Percentiles rank a stretch among this genome's conserved stretches.
Evolutionary conservation across 306 rosid species (phyloP).

Genomic region (Casuarina glauca): DNA sequence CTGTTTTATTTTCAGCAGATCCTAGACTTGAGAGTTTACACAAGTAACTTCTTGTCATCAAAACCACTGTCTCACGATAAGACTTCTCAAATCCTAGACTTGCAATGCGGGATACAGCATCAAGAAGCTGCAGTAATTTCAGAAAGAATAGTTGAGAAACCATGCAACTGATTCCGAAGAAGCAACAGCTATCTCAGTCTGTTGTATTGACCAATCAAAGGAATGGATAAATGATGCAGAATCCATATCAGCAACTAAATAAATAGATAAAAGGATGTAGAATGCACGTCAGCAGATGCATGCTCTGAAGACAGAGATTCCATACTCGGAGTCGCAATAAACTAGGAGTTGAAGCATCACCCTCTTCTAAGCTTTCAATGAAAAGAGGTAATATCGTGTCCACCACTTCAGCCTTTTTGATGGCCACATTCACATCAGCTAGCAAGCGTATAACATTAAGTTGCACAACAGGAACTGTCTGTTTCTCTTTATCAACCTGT

Average conservation of each 20-base stretch:
- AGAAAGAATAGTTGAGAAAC: conserved; percentile 27
- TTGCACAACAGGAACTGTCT: conserved; percentile 74
- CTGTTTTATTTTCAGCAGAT: conserved; percentile 88
- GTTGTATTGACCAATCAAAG: neutral
- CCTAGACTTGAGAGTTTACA: conserved; percentile 84
- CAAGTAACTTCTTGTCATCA: conserved; percentile 95
- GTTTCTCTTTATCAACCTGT: conserved; percentile 88
- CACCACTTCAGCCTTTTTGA: conserved; percentile 81
- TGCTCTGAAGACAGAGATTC: conserved; percentile 44
- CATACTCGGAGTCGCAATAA: conserved; percentile 90
- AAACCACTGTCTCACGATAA: conserved; percentile 94
- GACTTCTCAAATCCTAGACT: conserved; percentile 98
- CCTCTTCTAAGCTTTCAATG: conserved; percentile 95
- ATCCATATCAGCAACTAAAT: neutral
- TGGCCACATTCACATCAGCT: conserved; percentile 75
- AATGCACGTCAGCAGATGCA: conserved; percentile 28
- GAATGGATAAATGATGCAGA: no score
- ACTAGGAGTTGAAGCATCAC: conserved; percentile 96
- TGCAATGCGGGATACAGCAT: conserved; percentile 94
- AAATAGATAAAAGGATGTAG: conserved; percentile 18
- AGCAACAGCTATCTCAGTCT: conserved; percentile 25
- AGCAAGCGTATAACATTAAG: conserved; percentile 83
- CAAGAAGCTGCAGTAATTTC: conserved; percentile 74
- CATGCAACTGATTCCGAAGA: conserved; percentile 8
- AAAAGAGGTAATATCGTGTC: conserved; percentile 90